These are phyloP conservation scores for Cutaneotrichosporon sp. DNA, from an alignment of 1,284 basidiomycete species.

Conservation along the genomic window DNA sequence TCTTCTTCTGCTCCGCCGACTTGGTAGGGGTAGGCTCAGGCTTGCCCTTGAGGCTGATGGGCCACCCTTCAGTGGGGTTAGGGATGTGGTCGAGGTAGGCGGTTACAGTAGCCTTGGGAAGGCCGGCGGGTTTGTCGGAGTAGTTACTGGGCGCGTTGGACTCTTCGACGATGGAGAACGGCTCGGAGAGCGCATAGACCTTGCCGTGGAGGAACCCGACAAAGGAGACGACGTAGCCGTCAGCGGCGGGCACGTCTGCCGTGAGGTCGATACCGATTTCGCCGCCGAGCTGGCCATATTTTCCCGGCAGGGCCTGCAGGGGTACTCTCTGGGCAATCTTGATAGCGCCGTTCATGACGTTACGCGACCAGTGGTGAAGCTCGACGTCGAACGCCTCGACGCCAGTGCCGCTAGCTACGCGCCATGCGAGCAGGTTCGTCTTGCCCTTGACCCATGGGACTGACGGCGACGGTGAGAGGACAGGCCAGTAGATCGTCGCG, in stretches of 20 bases:
- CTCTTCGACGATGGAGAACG: conserved; percentile 38
- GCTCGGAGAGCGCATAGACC: conserved; percentile 40
- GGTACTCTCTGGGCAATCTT: conserved; percentile 42
- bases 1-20: no score
- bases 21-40: background rate
- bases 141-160: conserved; percentile 8
- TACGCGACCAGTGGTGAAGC: conserved; percentile 42
- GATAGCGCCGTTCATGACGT: conserved; percentile 43
- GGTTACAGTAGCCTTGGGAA: conserved; percentile 34
- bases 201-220: conserved; percentile 39
- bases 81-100: conserved; percentile 37
- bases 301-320: conserved; percentile 28
- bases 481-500: conserved; percentile 45
- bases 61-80: conserved; percentile 38
- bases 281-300: conserved; percentile 42
- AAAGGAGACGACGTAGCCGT: conserved; percentile 42
- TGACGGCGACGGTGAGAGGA: conserved; percentile 29
- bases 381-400: conserved; percentile 46
- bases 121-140: conserved; percentile 23
- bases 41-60: conserved; percentile 35
- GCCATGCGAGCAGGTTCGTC: conserved; percentile 42
- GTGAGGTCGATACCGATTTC: conserved; percentile 43
- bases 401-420: conserved; percentile 41
- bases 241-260: conserved; percentile 30
- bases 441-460: conserved; percentile 44